Percentiles rank a stretch among this genome's conserved stretches.
phyloP scores from a whole-genome alignment of 2,329 filamentous ascomycete genomes.

The Colletotrichum sublineola region DNA sequence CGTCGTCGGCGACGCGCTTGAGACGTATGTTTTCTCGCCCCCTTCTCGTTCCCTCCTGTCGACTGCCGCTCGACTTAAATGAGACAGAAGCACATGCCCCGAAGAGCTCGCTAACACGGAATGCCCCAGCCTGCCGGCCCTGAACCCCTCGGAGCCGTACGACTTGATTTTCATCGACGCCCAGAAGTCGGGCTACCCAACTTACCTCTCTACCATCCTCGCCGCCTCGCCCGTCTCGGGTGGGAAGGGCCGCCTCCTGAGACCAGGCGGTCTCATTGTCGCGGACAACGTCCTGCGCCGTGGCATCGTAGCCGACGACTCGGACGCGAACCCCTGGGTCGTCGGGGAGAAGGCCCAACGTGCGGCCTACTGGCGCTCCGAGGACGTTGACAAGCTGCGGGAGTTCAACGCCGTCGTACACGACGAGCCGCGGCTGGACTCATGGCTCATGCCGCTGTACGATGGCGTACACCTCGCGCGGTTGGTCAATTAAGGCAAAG shows the following conservation, averaged over 20 bases:
- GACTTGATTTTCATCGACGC: slow-evolving; percentile 69
- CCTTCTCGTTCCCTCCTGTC: background rate
- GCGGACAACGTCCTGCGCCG: slow-evolving; percentile 67
- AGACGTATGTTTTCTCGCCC: slow-evolving; percentile 55
- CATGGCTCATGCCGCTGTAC: slow-evolving; percentile 58
- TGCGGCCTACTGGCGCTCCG: slow-evolving; percentile 43
- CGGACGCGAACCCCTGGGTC: slow-evolving; percentile 41
- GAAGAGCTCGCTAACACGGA: background rate
- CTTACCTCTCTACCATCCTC: slow-evolving; percentile 62
- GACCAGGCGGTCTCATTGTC: slow-evolving; percentile 63
- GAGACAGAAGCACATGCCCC: background rate
- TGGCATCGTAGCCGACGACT: slow-evolving; percentile 60
- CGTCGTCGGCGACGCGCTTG: slow-evolving; percentile 59
- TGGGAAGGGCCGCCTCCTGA: slow-evolving; percentile 56
- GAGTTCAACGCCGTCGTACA: slow-evolving; percentile 44
- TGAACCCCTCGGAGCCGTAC: slow-evolving; percentile 58
- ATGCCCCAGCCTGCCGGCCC: slow-evolving; percentile 48
- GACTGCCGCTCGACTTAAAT: no score
- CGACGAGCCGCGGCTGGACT: slow-evolving; percentile 53
- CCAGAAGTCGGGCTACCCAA: slow-evolving; percentile 65
- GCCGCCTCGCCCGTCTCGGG: slow-evolving; percentile 52
- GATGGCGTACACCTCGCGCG: slow-evolving; percentile 58
- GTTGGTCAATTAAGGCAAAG: slow-evolving; percentile 50
- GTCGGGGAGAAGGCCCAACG: slow-evolving; percentile 31
- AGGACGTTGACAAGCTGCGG: slow-evolving; percentile 42